phyloP scores from a whole-genome alignment of 1,139 yeast genomes.

The Scheffersomyces segobiensis region DNA sequence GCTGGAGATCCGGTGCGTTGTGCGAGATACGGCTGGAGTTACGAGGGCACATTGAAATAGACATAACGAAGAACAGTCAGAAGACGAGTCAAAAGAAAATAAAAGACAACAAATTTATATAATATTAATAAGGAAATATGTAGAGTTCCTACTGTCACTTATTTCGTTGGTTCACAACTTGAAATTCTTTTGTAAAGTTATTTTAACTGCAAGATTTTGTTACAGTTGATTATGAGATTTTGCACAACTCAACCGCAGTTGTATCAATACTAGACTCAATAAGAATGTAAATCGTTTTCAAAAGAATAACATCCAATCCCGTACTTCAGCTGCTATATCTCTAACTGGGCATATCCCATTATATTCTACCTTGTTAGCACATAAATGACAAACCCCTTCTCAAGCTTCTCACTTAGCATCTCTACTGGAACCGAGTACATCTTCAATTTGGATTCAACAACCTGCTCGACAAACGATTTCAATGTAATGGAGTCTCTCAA shows the following conservation, averaged over 20 bases:
- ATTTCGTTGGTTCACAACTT: too few species aligned
- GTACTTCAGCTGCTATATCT: too few species aligned
- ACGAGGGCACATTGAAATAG: neutral
- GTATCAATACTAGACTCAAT: too few species aligned
- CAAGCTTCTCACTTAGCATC: constrained; percentile 28
- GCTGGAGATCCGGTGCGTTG: neutral
- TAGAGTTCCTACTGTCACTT: too few species aligned
- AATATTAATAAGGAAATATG: too few species aligned
- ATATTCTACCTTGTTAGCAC: constrained; percentile 16
- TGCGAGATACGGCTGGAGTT: neutral
- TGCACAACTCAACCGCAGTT: too few species aligned
- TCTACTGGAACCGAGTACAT: constrained; percentile 28
- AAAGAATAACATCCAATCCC: too few species aligned
- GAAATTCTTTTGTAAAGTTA: too few species aligned
- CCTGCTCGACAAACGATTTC: constrained; percentile 44
- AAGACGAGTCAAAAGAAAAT: neutral
- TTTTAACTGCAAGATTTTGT: too few species aligned
- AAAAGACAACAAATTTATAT: neutral
- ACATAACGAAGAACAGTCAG: neutral
- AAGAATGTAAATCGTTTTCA: too few species aligned
- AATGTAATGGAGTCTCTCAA: constrained; percentile 55
- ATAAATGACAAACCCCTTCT: constrained; percentile 48
- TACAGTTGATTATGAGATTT: too few species aligned
- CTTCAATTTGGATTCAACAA: constrained; percentile 16
- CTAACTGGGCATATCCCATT: too few species aligned